Conservation (phyloP, 2,329 filamentous ascomycete genomes). For the Chalaropsis ovoidea region DNA sequence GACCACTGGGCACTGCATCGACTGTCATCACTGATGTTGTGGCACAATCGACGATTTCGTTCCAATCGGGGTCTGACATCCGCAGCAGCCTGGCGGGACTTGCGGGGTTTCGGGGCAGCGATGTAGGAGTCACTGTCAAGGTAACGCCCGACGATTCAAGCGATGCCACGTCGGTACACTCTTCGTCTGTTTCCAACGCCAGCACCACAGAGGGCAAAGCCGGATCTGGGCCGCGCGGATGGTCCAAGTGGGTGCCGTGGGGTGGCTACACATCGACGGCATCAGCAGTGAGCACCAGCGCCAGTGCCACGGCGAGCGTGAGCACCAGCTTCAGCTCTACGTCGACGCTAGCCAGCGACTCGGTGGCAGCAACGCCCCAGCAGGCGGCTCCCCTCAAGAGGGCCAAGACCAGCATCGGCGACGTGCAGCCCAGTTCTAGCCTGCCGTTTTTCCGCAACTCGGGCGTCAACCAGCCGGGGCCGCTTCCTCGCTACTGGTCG, state of each 20-base stretch:
- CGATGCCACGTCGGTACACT: conserved; percentile 20
- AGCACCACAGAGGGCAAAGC: conserved; percentile 9
- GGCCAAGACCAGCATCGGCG: background rate
- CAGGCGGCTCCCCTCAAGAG: conserved; percentile 27
- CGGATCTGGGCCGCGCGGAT: background rate
- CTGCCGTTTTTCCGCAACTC: conserved; percentile 43
- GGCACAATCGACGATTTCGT: conserved; percentile 47
- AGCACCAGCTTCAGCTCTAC: conserved; percentile 17
- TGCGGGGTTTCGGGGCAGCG: background rate
- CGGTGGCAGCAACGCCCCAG: conserved; percentile 1
- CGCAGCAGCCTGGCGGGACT: conserved; percentile 21
- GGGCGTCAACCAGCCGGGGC: conserved; percentile 69
- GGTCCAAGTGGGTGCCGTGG: conserved; percentile 25
- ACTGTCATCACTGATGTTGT: conserved; percentile 50
- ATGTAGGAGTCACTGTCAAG: background rate
- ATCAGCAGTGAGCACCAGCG: background rate
- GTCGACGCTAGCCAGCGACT: conserved; percentile 1
- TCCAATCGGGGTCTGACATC: conserved; percentile 21
- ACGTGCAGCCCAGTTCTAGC: conserved; percentile 7
- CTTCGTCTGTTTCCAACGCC: conserved; percentile 17
- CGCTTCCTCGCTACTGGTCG: conserved; percentile 56
- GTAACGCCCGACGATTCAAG: conserved; percentile 2
- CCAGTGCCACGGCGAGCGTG: conserved; percentile 2
- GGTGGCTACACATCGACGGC: conserved; percentile 12
- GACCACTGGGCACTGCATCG: conserved; percentile 45